Evolutionary conservation across 345 rosid species (phyloP), one percentile per base, ranked within the genome.

Genomic region (Citrus australasica): DNA sequence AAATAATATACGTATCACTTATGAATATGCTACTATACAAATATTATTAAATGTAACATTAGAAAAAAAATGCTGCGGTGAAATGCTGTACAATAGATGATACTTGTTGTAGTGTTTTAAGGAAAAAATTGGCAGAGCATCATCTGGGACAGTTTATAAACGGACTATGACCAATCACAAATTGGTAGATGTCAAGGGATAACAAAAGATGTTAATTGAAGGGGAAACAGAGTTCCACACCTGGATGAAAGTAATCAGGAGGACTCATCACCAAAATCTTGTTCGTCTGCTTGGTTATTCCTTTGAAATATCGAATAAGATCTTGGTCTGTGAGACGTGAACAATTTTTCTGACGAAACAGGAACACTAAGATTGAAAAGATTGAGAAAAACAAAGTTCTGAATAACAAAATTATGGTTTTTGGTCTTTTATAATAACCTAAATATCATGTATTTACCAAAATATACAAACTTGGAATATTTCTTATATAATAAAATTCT

Each of bases 301-400:
- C 74, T 37, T 71, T 24, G 79, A 82, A 2, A 75, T 71, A 38
- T 13, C 73, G 30, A 17, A 82, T 11, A 72, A 79, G 84, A 76
- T 82, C 22, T 76, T 82, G 69, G 79, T 85, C 21, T 82, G 69
- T 19, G 60, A 78, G 78, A 78, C 66, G 78, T 80, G 88, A 75
- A 76, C 68, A 82, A 78, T 7, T 82, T 82, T 5, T 82, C 82
- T 42, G 17, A 46, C 17, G 51, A 46, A 11, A 46, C 4, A 9
- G 14, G 10, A 42, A 42, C 14, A 10, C 14, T 10, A 3, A 42
- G 14, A 42, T 42, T 42, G 51, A 46, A 46, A 46, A 46, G 51
- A 46, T 13, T 13, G 51, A 46, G 51, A 46, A 46, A 46, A 3
- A 11, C 51, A 13, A 13, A 46, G 51, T 46, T 42, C 51, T 0